These are phyloP conservation scores for Penicillium paxilli DNA, from an alignment of 495 filamentous ascomycete species.

Conservation along the genomic window DNA sequence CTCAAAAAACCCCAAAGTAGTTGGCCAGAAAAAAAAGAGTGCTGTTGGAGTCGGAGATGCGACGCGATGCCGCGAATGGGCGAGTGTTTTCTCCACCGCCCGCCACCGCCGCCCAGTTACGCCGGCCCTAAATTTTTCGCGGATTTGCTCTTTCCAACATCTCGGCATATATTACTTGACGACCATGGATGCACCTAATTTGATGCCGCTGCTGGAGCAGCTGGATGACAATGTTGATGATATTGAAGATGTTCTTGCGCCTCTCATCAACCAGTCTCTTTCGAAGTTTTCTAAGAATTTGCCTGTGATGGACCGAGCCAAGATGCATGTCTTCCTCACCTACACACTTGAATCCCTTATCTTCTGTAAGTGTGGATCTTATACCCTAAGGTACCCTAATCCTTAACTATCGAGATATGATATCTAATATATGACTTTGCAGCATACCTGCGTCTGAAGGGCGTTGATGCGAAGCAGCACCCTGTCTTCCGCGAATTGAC, in stretches of 20 bases:
- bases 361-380: constrained; percentile 65
- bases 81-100: constrained; percentile 21
- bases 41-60: neutral
- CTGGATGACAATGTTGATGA: constrained; percentile 77
- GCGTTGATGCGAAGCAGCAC: constrained; percentile 77
- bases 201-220: constrained; percentile 60
- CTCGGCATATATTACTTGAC: too few species aligned
- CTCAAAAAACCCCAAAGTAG: neutral
- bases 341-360: constrained; percentile 92
- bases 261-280: constrained; percentile 63
- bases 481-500: constrained; percentile 81
- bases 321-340: constrained; percentile 78
- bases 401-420: too few species aligned
- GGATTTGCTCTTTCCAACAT: constrained; percentile 6
- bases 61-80: constrained; percentile 14
- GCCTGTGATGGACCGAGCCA: constrained; percentile 89
- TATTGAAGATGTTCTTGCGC: constrained; percentile 69
- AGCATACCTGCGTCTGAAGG: constrained; percentile 81
- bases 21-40: neutral
- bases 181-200: constrained; percentile 43
- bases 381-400: neutral
- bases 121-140: constrained; percentile 24
- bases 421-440: constrained; percentile 18
- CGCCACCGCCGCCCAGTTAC: constrained; percentile 17
- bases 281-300: constrained; percentile 71